phyloP scores from a whole-genome alignment of 1,284 basidiomycete genomes.

The Melanopsichium pennsylvanicum region DNA sequence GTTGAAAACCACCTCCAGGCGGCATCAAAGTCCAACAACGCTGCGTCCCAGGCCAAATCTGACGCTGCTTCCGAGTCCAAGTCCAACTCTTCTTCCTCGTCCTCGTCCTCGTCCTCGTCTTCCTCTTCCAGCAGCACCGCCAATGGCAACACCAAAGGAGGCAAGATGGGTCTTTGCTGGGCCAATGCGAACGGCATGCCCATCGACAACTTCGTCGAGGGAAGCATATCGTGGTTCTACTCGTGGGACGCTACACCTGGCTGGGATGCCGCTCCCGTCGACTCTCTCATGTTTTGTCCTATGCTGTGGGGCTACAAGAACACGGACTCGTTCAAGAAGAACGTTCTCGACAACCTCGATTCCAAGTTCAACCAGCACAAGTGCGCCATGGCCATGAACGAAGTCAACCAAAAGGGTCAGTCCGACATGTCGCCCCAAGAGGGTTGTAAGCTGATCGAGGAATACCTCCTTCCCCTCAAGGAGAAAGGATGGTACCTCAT shows the following conservation, averaged over 20 bases:
- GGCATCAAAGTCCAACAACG: conserved; percentile 4
- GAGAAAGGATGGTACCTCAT: conserved; percentile 57
- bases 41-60: conserved; percentile 2
- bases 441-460: conserved; percentile 51
- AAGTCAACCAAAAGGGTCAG: conserved; percentile 57
- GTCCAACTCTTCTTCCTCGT: conserved; percentile 2
- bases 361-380: conserved; percentile 49
- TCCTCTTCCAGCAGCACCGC: conserved; percentile 20
- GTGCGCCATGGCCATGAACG: conserved; percentile 60
- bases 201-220: conserved; percentile 45
- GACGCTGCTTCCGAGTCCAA: conserved; percentile 5
- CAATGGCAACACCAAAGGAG: conserved; percentile 14
- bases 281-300: conserved; percentile 57
- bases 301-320: conserved; percentile 60
- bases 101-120: conserved; percentile 21
- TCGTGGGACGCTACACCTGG: conserved; percentile 50
- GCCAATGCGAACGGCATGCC: conserved; percentile 51
- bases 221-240: conserved; percentile 56
- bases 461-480: conserved; percentile 53
- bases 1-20: conserved; percentile 6
- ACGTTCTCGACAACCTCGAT: conserved; percentile 47
- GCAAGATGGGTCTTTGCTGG: conserved; percentile 58
- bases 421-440: conserved; percentile 44
- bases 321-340: conserved; percentile 37
- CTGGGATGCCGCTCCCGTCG: conserved; percentile 42